Evolutionary conservation across 306 rosid genomes (phyloP).

Genomic region (Pyrus betulifolia): DNA sequence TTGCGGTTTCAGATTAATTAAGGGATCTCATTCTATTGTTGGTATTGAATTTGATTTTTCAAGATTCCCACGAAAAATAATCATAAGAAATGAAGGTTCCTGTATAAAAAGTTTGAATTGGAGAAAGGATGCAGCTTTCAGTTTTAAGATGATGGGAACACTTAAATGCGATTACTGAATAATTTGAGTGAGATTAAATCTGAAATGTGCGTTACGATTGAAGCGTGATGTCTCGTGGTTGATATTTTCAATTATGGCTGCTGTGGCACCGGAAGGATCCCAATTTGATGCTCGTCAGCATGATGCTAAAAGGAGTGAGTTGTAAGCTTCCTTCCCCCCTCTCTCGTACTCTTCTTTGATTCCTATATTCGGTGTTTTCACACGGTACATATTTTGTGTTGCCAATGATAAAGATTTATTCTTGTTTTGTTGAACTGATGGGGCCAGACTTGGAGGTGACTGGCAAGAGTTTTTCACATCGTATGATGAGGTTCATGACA

Average conservation of each 20-base stretch:
- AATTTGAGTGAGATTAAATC: not conserved
- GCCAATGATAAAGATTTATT: not conserved
- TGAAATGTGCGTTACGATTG: not conserved
- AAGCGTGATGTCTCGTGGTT: not conserved
- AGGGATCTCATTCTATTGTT: not conserved
- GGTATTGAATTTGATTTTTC: not conserved
- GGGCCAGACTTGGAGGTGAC: slow-evolving; percentile 43
- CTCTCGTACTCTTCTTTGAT: not conserved
- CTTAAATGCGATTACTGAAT: not conserved
- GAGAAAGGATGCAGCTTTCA: not conserved
- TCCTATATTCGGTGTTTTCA: not conserved
- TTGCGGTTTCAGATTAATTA: not conserved
- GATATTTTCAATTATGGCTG: slow-evolving; percentile 48
- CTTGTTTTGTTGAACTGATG: not conserved
- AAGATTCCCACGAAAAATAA: not conserved
- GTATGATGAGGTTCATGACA: slow-evolving; percentile 62
- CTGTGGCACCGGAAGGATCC: slow-evolving; percentile 50
- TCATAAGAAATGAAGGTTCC: not conserved
- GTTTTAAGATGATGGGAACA: not conserved
- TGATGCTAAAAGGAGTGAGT: slow-evolving; percentile 62
- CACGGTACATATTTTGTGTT: not conserved
- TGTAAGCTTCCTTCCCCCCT: slow-evolving; percentile 25
- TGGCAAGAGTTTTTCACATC: slow-evolving; percentile 59
- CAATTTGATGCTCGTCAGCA: slow-evolving; percentile 53
- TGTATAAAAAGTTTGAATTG: not conserved